A percentile compares a stretch with the other conserved stretches of the same genome.
phyloP scores from a whole-genome alignment of 1,284 basidiomycete species.

The Boletus semigastroideus region DNA sequence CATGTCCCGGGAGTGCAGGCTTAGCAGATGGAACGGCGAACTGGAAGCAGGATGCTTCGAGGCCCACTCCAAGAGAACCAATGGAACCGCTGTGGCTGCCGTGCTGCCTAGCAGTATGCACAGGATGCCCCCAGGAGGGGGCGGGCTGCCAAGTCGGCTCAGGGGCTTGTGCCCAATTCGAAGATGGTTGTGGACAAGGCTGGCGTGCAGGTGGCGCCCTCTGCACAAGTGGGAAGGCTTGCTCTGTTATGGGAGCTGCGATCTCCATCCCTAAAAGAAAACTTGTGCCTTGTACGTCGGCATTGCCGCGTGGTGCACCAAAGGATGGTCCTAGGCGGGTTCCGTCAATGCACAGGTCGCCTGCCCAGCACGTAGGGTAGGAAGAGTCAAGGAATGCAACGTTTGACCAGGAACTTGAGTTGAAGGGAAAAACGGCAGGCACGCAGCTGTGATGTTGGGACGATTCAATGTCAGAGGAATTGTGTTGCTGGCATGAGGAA shows the following conservation, averaged over 20 bases:
- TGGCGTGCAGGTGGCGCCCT: neutral
- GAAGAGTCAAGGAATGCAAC: neutral
- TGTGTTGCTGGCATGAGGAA: conserved; percentile 4
- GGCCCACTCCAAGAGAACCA: neutral
- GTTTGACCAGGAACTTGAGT: conserved; percentile 6
- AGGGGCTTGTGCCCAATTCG: neutral
- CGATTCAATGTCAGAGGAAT: neutral
- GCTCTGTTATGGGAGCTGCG: conserved; percentile 2
- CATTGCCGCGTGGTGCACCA: neutral
- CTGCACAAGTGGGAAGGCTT: neutral
- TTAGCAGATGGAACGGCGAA: neutral
- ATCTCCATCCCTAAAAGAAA: neutral
- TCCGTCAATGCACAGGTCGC: neutral
- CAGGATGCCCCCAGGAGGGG: conserved; percentile 7
- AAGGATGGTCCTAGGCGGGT: neutral
- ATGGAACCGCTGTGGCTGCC: neutral
- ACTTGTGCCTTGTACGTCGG: neutral
- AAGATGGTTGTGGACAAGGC: neutral
- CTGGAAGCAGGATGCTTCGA: neutral
- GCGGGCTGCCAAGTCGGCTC: conserved; percentile 1
- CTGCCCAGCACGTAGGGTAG: neutral
- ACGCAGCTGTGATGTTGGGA: conserved; percentile 2
- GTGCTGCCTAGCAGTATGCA: neutral
- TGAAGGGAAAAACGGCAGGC: neutral
- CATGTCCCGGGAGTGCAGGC: neutral